Base-by-base conservation (phyloP, 208 protist species). In the Acanthamoeba castellanii region DNA sequence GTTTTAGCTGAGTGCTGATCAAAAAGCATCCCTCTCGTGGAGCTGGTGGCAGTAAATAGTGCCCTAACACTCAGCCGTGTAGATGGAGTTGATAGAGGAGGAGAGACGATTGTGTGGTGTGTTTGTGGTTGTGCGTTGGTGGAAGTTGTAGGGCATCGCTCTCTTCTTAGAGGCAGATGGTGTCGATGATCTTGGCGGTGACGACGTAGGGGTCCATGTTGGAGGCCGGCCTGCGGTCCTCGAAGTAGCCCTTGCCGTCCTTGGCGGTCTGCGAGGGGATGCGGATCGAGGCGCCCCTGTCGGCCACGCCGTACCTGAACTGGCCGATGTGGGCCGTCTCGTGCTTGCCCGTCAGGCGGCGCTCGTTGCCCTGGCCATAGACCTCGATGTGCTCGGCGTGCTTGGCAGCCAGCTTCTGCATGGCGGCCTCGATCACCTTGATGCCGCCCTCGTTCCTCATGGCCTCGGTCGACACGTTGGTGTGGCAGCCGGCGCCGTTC, bases 401-500 rank as follows among this genome's bases (percentile, higher is more conserved):
- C 61, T 96, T 96, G 32, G 61, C 66, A 61, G 94, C 96, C 47
- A 97, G 94, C 94, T 94, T 95, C 72, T 97, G 95, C 59, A 98
- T 96, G 47, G 97, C 96, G 84, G 95, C 91, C 57, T 96, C 88
- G 93, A 98, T 98, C 72, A 94, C 95, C 76, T 96, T 94, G 84
- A 96, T 93, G 25, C 97, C 97, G 61, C 96, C 97, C 50, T 96
- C 95, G 45, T 90, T 61, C 98, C 95, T 97, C 97, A 97, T 99
- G 42, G 96, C 96, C 93, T 98, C 96, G 22, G 99, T 99, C 34
- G 99, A 99, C 95, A 99, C 99, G 98, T 99, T 99, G 47, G 98
- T 99, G 97, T 99, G 99, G 94, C 99, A 98, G 27, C 99, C 95
- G 97, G 99, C 98, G 59, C 99, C 99, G 96, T 99, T 99, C 99